Evolutionary conservation across 495 filamentous ascomycete species (phyloP).

Genomic region (Hyaloscypha bicolor): DNA sequence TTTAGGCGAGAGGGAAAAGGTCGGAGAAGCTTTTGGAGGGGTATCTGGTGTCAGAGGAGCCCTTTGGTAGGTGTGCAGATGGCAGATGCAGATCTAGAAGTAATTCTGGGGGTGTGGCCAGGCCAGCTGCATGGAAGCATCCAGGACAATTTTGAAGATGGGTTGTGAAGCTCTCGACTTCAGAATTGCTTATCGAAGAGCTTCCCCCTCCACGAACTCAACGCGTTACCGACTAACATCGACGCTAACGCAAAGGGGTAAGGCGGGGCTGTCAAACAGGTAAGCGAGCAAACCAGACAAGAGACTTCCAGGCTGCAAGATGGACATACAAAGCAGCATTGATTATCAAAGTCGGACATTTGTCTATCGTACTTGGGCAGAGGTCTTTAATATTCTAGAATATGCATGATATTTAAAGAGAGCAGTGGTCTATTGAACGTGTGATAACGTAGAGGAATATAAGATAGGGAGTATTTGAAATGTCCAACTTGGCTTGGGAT

Average conservation of each 20-base stretch:
- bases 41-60: not conserved
- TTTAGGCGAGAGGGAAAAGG: not conserved
- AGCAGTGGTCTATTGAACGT: too few relatives aligned
- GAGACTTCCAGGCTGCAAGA: too few relatives aligned
- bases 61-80: not conserved
- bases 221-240: not conserved
- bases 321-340: too few relatives aligned
- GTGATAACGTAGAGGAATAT: too few relatives aligned
- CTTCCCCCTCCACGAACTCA: not conserved
- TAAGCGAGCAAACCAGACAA: not conserved
- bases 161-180: slow-evolving; percentile 5
- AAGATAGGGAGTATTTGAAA: too few relatives aligned
- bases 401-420: too few relatives aligned
- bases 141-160: not conserved
- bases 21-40: slow-evolving; percentile 6
- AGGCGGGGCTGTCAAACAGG: too few relatives aligned
- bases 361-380: too few relatives aligned
- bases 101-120: not conserved
- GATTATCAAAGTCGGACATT: too few relatives aligned
- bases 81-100: not conserved
- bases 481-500: not conserved
- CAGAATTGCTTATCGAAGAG: slow-evolving; percentile 10
- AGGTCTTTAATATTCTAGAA: too few relatives aligned
- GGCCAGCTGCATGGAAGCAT: slow-evolving; percentile 5
- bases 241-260: not conserved